Percentiles rank a stretch among this genome's conserved stretches.
phyloP scores from a whole-genome alignment of 306 rosid genomes.

The Vigna mungo region DNA sequence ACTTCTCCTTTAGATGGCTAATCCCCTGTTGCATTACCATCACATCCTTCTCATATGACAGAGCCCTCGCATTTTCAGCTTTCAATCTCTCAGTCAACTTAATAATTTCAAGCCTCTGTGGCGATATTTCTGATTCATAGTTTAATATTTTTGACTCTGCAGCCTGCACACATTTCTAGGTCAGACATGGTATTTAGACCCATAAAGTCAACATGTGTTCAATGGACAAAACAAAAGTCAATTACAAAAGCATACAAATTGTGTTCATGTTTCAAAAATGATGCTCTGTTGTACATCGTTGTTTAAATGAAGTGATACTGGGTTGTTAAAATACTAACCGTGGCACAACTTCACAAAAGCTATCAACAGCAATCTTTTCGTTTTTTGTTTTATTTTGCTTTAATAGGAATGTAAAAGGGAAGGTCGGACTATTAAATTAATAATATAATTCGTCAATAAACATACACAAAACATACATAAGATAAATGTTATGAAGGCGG shows the following conservation, averaged over 20 bases:
- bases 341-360: not conserved
- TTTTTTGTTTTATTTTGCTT: not conserved
- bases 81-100: constrained; percentile 64
- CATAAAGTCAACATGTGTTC: not conserved
- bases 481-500: constrained; percentile 7
- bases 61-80: constrained; percentile 61
- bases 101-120: constrained; percentile 63
- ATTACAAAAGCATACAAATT: not conserved
- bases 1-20: constrained; percentile 71
- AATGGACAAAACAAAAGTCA: not conserved
- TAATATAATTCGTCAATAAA: not conserved
- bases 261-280: not conserved
- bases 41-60: constrained; percentile 71
- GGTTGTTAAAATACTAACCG: not conserved
- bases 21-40: constrained; percentile 75
- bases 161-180: constrained; percentile 58
- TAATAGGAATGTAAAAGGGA: not conserved
- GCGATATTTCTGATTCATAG: constrained; percentile 66
- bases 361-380: not conserved
- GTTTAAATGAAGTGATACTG: constrained; percentile 9
- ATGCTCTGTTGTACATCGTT: not conserved
- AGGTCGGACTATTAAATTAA: not conserved
- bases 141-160: constrained; percentile 75
- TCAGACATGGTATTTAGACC: constrained; percentile 16
- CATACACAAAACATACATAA: not conserved